A percentile compares a stretch with the other conserved stretches of the same genome.
These are phyloP conservation scores for Durusdinium trenchii DNA, from an alignment of 73 alveolate species.

Conservation along the genomic window DNA sequence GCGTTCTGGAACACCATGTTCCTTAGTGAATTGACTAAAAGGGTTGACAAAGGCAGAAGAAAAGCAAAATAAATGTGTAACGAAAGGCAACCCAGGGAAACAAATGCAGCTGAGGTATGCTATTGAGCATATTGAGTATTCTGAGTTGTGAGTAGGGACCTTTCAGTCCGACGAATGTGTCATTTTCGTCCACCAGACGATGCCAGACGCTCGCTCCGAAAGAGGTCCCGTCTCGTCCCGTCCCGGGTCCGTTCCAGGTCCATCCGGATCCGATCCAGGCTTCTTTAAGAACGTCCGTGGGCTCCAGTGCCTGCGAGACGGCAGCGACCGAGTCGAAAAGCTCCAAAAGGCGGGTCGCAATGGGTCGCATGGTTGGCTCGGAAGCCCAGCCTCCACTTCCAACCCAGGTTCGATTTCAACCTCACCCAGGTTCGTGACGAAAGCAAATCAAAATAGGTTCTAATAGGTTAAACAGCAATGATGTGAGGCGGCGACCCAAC, in stretches of 20 bases:
- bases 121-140: too few species aligned
- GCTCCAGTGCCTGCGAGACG: constrained; percentile 44
- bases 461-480: neutral
- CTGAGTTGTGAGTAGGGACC: too few species aligned
- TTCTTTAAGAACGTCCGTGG: neutral
- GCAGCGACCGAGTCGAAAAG: neutral
- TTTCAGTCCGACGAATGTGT: too few species aligned
- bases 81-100: too few species aligned
- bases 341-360: neutral
- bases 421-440: neutral
- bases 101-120: too few species aligned
- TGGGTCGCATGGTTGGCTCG: neutral
- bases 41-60: too few species aligned
- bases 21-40: constrained; percentile 30
- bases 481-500: constrained; percentile 47
- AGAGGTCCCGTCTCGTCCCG: too few species aligned
- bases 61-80: too few species aligned
- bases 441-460: neutral
- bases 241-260: too few species aligned
- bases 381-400: constrained; percentile 48
- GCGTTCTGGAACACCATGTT: constrained; percentile 69
- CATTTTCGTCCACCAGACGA: too few species aligned
- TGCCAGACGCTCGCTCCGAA: too few species aligned
- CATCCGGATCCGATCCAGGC: too few species aligned
- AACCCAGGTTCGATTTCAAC: constrained; percentile 86